Evolutionary conservation across 2,329 filamentous ascomycete genomes (phyloP).

Genomic region (Trichoderma afroharzianum): DNA sequence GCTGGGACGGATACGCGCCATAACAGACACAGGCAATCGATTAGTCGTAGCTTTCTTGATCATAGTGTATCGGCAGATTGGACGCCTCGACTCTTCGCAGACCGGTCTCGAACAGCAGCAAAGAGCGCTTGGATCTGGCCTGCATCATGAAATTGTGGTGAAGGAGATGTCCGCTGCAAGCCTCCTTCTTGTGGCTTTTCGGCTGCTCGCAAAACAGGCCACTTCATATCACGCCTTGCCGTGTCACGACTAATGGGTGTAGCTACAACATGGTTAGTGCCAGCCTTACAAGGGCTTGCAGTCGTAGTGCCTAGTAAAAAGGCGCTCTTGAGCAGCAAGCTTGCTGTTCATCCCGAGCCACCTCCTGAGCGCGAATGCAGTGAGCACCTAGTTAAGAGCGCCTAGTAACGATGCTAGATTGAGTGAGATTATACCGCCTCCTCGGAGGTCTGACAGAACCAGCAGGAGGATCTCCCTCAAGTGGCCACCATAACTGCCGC

Average conservation of each 20-base stretch:
- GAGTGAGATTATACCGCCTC: neutral
- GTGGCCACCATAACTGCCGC: neutral
- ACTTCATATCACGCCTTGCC: neutral
- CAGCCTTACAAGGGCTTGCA: conserved; percentile 3
- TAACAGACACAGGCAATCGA: neutral
- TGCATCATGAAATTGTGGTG: neutral
- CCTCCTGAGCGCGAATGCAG: neutral
- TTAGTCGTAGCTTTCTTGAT: neutral
- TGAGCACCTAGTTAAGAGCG: neutral
- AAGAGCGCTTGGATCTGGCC: neutral
- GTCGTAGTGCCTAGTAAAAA: neutral
- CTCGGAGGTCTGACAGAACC: neutral
- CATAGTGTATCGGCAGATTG: neutral
- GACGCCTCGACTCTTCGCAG: neutral
- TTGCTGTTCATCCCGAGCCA: neutral
- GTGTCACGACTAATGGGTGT: neutral
- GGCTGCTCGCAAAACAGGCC: neutral
- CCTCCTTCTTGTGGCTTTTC: neutral
- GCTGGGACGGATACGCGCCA: conserved; percentile 11
- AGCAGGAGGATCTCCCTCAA: neutral
- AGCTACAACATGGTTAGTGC: neutral
- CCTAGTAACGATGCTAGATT: neutral
- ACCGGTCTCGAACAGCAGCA: conserved; percentile 6
- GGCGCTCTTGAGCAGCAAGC: neutral
- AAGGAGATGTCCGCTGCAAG: neutral